phyloP scores from a whole-genome alignment of 495 filamentous ascomycete species.

The Aspergillus wentii region DNA sequence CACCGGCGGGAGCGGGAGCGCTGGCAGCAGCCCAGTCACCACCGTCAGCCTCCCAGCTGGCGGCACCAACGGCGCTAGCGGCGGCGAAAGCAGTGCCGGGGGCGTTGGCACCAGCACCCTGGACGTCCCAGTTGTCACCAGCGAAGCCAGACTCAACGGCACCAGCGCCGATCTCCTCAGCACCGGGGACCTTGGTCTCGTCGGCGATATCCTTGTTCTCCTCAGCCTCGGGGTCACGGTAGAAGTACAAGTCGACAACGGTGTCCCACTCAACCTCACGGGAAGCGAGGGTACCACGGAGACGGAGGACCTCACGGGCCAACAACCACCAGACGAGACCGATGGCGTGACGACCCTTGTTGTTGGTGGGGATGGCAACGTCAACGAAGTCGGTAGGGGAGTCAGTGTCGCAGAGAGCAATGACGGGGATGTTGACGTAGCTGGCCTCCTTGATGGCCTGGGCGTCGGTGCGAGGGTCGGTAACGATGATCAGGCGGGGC shows the following conservation, averaged over 20 bases:
- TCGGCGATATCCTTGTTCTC: constrained; percentile 85
- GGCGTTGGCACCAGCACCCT: constrained; percentile 55
- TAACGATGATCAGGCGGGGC: constrained; percentile 98
- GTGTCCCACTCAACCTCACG: constrained; percentile 96
- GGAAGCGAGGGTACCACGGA: constrained; percentile 89
- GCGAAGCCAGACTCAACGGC: constrained; percentile 78
- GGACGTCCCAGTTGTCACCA: constrained; percentile 51
- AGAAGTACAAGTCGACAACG: constrained; percentile 99
- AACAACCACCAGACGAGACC: constrained; percentile 99
- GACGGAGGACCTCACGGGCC: constrained; percentile 97
- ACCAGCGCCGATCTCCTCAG: constrained; percentile 77
- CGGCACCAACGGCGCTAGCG: constrained; percentile 53
- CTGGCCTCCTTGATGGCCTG: constrained; percentile 99
- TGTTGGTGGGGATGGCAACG: constrained; percentile 99
- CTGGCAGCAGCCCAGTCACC: constrained; percentile 69
- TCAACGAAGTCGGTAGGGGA: constrained; percentile 99
- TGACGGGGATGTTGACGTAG: constrained; percentile 99
- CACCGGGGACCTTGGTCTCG: constrained; percentile 62
- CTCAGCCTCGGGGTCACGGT: constrained; percentile 98
- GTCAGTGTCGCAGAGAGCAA: constrained; percentile 98
- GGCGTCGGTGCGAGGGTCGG: constrained; percentile 97
- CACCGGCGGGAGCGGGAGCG: constrained; percentile 49
- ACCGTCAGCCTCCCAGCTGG: constrained; percentile 77
- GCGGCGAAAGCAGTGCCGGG: constrained; percentile 58
- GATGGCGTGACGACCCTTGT: constrained; percentile 99